Evolutionary conservation across 2,329 filamentous ascomycete species (phyloP), one percentile per base, ranked within the genome.

Genomic region (Fusarium vanettenii): DNA sequence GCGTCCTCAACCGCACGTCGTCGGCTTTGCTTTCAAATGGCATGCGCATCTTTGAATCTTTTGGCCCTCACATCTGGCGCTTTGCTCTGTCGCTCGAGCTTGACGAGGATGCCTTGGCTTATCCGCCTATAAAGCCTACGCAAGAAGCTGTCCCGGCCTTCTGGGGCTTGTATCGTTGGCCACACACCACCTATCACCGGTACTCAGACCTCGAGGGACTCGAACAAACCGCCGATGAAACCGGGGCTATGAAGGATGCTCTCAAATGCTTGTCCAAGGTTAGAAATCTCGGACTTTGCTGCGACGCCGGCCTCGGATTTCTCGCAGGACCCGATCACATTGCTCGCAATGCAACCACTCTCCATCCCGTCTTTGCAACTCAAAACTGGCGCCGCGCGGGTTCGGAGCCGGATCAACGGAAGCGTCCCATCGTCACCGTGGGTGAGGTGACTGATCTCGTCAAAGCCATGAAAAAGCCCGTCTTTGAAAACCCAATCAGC

Each of bases 11-110:
- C 41, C 69, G 78, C 33, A 73, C 80, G 1, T 75, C 78, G 11
- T 78, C 79, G 7, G 67, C 70, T 8, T 75, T 84, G 39, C 80
- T 85, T 29, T 81, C 80, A 75, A 87, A 87, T 66, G 90, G 90
- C 37, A 88, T 92, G 78, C 85, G 89, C 69, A 87, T 92, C 35
- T 92, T 92, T 74, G 82, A 89, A 73, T 86, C 87, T 18, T 92
- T 92, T 80, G 90, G 90, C 13, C 82, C 84, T 33, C 87, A 90
- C 64, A 92, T 94, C 66, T 83, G 85, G 31, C 88, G 87, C 63
- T 93, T 92, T 76, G 92, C 91, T 6, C 88, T 94, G 79, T 91
- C 90, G 27, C 90, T 94, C 70, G 92, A 94, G 76, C 86, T 93
- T n/a, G 87, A 89, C 65, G 89, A 92, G 78, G 80, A 82, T 43